Percentiles rank a stretch among this genome's conserved stretches.
phyloP scores from a whole-genome alignment of 2,329 filamentous ascomycete species.

The Neofusicoccum kwambonambiense region DNA sequence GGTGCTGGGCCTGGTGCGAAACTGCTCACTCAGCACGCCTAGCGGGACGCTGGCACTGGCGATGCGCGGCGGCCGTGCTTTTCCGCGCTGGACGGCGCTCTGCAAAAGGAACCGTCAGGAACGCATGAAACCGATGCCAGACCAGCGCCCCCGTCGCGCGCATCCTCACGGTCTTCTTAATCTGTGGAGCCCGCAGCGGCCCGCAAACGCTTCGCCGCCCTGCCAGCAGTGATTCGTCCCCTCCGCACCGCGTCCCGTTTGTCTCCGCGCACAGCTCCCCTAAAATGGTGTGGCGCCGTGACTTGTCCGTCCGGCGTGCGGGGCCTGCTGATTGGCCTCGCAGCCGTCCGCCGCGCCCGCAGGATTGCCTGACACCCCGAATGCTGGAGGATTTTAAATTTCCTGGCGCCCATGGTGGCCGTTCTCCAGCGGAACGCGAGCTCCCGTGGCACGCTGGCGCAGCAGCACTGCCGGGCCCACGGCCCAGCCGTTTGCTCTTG shows the following conservation, averaged over 20 bases:
- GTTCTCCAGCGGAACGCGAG: background rate
- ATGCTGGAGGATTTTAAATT: conserved; percentile 14
- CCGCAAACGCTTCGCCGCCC: conserved; percentile 16
- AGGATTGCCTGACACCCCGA: background rate
- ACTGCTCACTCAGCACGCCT: background rate
- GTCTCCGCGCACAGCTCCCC: conserved; percentile 11
- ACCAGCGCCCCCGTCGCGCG: background rate
- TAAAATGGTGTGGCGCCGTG: conserved; percentile 4
- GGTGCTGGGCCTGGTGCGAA: background rate
- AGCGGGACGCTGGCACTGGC: no score
- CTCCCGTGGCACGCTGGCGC: no score
- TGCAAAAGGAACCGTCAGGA: background rate
- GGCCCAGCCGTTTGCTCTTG: background rate
- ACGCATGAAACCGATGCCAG: background rate
- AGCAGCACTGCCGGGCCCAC: background rate
- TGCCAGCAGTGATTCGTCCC: background rate
- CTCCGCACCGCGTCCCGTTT: conserved; percentile 10
- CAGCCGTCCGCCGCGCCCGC: background rate
- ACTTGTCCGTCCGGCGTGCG: background rate
- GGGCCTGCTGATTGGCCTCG: background rate
- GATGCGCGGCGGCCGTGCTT: background rate
- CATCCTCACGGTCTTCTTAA: background rate
- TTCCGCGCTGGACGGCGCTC: background rate
- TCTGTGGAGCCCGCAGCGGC: conserved; percentile 10
- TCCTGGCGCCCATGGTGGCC: background rate